Percentiles rank a stretch among this genome's conserved stretches.
phyloP scores from a whole-genome alignment of 768 basidiomycete species.

The Chlorophyllum brunneum region DNA sequence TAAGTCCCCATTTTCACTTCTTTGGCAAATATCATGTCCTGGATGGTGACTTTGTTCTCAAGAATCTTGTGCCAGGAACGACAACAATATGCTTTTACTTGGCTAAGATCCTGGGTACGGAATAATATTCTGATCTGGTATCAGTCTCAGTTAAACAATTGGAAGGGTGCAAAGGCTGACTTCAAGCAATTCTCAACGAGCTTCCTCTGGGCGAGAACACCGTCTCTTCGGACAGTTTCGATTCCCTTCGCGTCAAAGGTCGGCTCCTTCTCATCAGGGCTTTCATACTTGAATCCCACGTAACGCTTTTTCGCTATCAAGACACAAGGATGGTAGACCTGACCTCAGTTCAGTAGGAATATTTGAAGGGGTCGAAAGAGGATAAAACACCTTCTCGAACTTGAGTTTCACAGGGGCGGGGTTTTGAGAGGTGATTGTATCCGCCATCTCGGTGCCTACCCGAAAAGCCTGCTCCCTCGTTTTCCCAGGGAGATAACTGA shows the following conservation, averaged over 20 bases:
- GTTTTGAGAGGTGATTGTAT: slow-evolving; percentile 79
- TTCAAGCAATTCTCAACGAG: slow-evolving; percentile 89
- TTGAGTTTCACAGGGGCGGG: slow-evolving; percentile 93
- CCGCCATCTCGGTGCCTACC: slow-evolving; percentile 91
- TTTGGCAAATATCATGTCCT: slow-evolving; percentile 94
- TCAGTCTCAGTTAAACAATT: slow-evolving; percentile 1
- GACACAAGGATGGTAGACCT: slow-evolving; percentile 94
- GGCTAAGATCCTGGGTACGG: slow-evolving; percentile 81
- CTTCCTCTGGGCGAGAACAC: slow-evolving; percentile 85
- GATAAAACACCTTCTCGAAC: slow-evolving; percentile 83
- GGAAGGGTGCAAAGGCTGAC: slow-evolving; percentile 35
- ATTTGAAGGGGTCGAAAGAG: background rate
- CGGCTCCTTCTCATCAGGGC: slow-evolving; percentile 71
- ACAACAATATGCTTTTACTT: slow-evolving; percentile 86
- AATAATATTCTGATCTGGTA: slow-evolving; percentile 70
- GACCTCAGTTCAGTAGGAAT: background rate
- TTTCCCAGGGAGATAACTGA: slow-evolving; percentile 75
- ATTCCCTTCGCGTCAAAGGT: slow-evolving; percentile 96
- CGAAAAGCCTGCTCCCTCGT: slow-evolving; percentile 92
- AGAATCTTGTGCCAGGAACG: slow-evolving; percentile 81
- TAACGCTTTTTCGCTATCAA: slow-evolving; percentile 99
- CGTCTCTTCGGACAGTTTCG: slow-evolving; percentile 93
- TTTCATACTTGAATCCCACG: slow-evolving; percentile 95
- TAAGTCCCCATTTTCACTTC: slow-evolving; percentile 93
- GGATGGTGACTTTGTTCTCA: slow-evolving; percentile 75